Evolutionary conservation across 371 early-diverging fungal species (phyloP).

Genomic region (Saksenaea vasiformis): DNA sequence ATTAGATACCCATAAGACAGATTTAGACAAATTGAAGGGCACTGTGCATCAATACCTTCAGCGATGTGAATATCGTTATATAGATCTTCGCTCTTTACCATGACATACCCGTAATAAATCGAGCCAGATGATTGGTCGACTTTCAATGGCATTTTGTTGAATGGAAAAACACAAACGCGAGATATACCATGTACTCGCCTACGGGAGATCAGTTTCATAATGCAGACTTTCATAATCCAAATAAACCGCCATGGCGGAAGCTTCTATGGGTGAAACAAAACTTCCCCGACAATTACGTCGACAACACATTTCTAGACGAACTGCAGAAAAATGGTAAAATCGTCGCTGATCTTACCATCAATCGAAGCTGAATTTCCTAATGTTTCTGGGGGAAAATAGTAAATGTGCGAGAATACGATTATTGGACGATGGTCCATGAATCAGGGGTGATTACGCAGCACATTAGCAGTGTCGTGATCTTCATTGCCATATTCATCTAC

Average conservation of each 20-base stretch:
- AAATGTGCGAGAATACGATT: slow-evolving; percentile 74
- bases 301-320: slow-evolving; percentile 82
- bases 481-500: slow-evolving; percentile 84
- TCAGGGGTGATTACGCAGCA: slow-evolving; percentile 86
- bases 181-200: neutral
- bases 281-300: slow-evolving; percentile 94
- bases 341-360: neutral
- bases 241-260: slow-evolving; percentile 78
- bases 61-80: slow-evolving; percentile 62
- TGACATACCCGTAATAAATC: neutral
- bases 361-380: neutral
- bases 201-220: slow-evolving; percentile 22
- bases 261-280: slow-evolving; percentile 88
- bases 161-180: neutral
- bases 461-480: slow-evolving; percentile 78
- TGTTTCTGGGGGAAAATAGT: slow-evolving; percentile 27
- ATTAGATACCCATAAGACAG: neutral
- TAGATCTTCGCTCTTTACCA: slow-evolving; percentile 43
- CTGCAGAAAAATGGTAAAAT: slow-evolving; percentile 88
- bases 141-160: neutral
- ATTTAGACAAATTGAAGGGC: slow-evolving; percentile 29
- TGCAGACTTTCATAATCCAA: slow-evolving; percentile 25
- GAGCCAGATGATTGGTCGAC: neutral
- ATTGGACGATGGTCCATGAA: slow-evolving; percentile 72
- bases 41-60: slow-evolving; percentile 60